phyloP scores from a whole-genome alignment of 176 grass and related monocot species.

The Oryza glaberrima region DNA sequence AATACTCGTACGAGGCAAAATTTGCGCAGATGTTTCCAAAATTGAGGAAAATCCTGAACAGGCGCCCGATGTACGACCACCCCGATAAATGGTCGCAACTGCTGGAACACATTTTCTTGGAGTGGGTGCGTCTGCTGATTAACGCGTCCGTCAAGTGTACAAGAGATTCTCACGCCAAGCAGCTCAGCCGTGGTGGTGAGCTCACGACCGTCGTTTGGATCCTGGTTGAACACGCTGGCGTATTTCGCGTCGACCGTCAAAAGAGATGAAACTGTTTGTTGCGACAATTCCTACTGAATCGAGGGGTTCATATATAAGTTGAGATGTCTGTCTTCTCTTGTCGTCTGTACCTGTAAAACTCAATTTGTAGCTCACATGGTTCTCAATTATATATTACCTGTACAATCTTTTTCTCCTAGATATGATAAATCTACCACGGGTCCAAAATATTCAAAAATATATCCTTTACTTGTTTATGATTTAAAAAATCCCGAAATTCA shows the following conservation, averaged over 20 bases:
- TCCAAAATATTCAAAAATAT: too few relatives aligned
- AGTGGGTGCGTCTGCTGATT: slow-evolving; percentile 20
- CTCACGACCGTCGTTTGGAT: slow-evolving; percentile 34
- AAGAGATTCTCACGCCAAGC: slow-evolving; percentile 25
- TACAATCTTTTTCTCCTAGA: too few relatives aligned
- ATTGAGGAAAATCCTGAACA: background rate
- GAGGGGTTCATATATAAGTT: too few relatives aligned
- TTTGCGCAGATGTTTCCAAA: background rate
- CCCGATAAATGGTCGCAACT: background rate
- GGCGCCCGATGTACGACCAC: background rate
- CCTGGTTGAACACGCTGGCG: background rate
- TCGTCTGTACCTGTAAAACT: too few relatives aligned
- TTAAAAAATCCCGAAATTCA: too few relatives aligned
- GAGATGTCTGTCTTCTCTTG: too few relatives aligned
- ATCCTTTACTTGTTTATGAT: too few relatives aligned
- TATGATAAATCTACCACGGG: too few relatives aligned
- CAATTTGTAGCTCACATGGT: too few relatives aligned
- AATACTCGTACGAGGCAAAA: background rate
- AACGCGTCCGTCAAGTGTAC: background rate
- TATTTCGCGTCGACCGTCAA: background rate
- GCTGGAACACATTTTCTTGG: background rate
- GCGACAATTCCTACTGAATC: too few relatives aligned
- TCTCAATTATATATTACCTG: too few relatives aligned
- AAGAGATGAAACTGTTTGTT: too few relatives aligned
- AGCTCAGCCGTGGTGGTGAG: background rate